phyloP scores from a whole-genome alignment of 1,284 basidiomycete species.

The Macrocystidia cucumis region DNA sequence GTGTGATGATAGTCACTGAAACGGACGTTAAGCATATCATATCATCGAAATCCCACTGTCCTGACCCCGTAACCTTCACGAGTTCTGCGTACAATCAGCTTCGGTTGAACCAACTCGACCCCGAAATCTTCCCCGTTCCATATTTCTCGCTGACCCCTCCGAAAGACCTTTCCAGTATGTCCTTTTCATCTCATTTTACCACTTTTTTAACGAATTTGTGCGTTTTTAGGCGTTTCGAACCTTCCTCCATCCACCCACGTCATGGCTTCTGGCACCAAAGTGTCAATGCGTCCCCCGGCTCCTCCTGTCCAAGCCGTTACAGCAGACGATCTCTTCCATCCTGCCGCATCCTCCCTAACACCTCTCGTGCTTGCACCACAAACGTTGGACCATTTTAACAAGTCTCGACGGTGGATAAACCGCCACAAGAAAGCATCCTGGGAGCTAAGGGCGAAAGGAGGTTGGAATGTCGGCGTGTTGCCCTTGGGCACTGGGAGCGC shows the following conservation, averaged over 20 bases:
- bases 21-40: constrained; percentile 51
- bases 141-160: constrained; percentile 37
- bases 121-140: constrained; percentile 68
- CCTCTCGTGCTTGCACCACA: constrained; percentile 25
- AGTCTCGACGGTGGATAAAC: too few species aligned
- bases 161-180: constrained; percentile 35
- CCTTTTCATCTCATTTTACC: neutral
- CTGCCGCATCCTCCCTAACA: constrained; percentile 21
- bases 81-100: constrained; percentile 69
- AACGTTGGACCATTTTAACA: constrained; percentile 26
- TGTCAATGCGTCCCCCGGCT: constrained; percentile 39
- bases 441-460: constrained; percentile 19
- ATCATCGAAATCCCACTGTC: constrained; percentile 48
- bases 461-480: constrained; percentile 65
- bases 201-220: neutral
- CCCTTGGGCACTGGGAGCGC: constrained; percentile 89
- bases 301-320: constrained; percentile 28
- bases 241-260: constrained; percentile 38
- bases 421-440: constrained; percentile 19
- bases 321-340: constrained; percentile 43
- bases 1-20: constrained; percentile 1
- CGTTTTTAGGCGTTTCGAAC: constrained; percentile 31
- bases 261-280: constrained; percentile 30
- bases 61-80: constrained; percentile 71
- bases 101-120: constrained; percentile 66